These are phyloP conservation scores for Hyphopichia wangnamkhiaoensis DNA, from an alignment of 1,139 yeast species.

Conservation along the genomic window DNA sequence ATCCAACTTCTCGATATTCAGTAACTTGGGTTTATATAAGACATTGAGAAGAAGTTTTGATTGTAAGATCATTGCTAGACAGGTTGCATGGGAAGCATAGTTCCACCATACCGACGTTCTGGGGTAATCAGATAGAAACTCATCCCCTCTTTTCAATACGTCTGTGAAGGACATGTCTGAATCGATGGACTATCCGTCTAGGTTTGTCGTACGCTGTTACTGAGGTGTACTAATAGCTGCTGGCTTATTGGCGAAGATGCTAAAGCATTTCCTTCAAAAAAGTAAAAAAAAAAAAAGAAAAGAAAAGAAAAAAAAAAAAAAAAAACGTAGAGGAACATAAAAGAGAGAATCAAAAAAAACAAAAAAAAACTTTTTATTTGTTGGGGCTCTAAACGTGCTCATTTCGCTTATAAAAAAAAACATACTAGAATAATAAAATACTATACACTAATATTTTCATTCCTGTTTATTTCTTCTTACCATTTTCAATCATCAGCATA, in stretches of 20 bases:
- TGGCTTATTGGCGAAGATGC: not conserved
- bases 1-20: constrained; percentile 63
- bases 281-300: not conserved
- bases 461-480: too few relatives aligned
- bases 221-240: not conserved
- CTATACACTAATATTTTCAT: too few relatives aligned
- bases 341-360: not conserved
- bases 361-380: not conserved
- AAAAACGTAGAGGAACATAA: too few relatives aligned
- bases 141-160: constrained; percentile 76
- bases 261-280: not conserved
- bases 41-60: constrained; percentile 64
- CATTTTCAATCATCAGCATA: too few relatives aligned
- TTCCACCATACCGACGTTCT: constrained; percentile 64
- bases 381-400: too few relatives aligned
- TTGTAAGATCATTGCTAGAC: constrained; percentile 63
- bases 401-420: too few relatives aligned
- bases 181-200: not conserved
- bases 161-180: constrained; percentile 66
- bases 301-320: constrained; percentile 1
- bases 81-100: constrained; percentile 65
- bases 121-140: constrained; percentile 64
- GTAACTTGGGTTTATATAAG: constrained; percentile 63
- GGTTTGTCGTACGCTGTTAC: not conserved
- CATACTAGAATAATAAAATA: too few relatives aligned